phyloP scores from a whole-genome alignment of 2,329 filamentous ascomycete species.

The Stachybotrys chlorohalonatus region DNA sequence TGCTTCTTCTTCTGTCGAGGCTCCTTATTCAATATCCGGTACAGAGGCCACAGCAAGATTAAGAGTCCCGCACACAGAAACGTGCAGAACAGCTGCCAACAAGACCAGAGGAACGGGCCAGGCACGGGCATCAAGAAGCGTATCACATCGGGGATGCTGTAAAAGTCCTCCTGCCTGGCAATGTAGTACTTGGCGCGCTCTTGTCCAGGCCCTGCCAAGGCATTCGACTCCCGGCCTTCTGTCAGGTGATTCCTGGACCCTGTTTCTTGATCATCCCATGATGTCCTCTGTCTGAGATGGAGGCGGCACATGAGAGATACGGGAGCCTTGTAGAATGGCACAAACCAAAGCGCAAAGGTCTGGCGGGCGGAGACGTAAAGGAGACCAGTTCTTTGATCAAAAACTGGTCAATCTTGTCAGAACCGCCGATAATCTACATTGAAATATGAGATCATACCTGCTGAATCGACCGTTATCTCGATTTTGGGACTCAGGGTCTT shows the following conservation, averaged over 20 bases:
- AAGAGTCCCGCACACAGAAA: slow-evolving; percentile 52
- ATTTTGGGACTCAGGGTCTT: slow-evolving; percentile 72
- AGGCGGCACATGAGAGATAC: slow-evolving; percentile 63
- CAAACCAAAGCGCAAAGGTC: slow-evolving; percentile 65
- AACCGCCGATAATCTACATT: background rate
- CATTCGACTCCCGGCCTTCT: slow-evolving; percentile 6
- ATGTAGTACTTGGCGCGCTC: slow-evolving; percentile 55
- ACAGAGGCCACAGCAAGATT: slow-evolving; percentile 31
- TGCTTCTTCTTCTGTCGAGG: background rate
- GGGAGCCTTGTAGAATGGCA: slow-evolving; percentile 64
- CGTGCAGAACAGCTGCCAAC: slow-evolving; percentile 57
- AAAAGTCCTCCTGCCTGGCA: slow-evolving; percentile 68
- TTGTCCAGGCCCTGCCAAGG: slow-evolving; percentile 7
- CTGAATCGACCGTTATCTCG: slow-evolving; percentile 54
- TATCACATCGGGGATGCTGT: slow-evolving; percentile 67
- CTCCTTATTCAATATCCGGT: slow-evolving; percentile 18
- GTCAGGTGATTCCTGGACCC: background rate
- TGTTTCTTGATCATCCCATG: slow-evolving; percentile 13
- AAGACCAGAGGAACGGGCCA: slow-evolving; percentile 42
- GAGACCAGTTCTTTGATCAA: slow-evolving; percentile 54
- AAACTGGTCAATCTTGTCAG: slow-evolving; percentile 36
- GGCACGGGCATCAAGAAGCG: slow-evolving; percentile 60
- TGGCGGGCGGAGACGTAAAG: slow-evolving; percentile 70
- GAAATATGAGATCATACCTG: slow-evolving; percentile 25
- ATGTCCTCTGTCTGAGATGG: slow-evolving; percentile 40